These are phyloP conservation scores for Carallia pectinifolia DNA, from an alignment of 345 rosid species.

Conservation along the genomic window DNA sequence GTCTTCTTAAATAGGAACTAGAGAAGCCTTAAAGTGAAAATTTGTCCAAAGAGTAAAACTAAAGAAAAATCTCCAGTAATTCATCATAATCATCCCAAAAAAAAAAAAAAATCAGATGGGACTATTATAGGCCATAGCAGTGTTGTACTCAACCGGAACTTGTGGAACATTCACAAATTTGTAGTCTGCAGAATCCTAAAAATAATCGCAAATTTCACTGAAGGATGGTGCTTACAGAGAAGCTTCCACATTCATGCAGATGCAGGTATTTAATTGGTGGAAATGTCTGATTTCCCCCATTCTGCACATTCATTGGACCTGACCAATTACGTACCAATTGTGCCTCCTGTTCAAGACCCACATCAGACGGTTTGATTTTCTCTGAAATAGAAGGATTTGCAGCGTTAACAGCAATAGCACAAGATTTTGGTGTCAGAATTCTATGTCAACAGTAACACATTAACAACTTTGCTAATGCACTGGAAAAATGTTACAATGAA, in stretches of 20 bases:
- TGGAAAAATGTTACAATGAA: too few relatives aligned
- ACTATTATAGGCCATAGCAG: too few relatives aligned
- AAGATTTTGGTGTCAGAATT: not conserved
- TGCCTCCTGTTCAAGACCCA: conserved; percentile 93
- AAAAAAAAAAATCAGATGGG: too few relatives aligned
- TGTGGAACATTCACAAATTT: too few relatives aligned
- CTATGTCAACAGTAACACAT: too few relatives aligned
- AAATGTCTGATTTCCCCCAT: conserved; percentile 62
- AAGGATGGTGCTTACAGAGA: conserved; percentile 61
- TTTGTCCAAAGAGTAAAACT: too few relatives aligned
- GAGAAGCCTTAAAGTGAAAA: too few relatives aligned
- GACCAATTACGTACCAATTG: conserved; percentile 71
- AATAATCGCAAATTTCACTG: not conserved
- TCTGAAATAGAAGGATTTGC: conserved; percentile 39
- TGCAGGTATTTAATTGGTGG: conserved; percentile 82
- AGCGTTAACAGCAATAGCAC: not conserved
- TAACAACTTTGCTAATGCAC: too few relatives aligned
- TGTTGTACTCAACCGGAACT: too few relatives aligned
- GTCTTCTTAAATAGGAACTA: too few relatives aligned
- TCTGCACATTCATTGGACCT: conserved; percentile 42
- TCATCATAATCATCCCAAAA: too few relatives aligned
- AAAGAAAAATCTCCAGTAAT: too few relatives aligned
- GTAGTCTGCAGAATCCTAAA: not conserved
- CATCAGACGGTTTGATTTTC: conserved; percentile 92
- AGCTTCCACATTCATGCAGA: conserved; percentile 86